Evolutionary conservation across 371 early-diverging fungal species (phyloP).

Genomic region (Fennellomyces sp.): DNA sequence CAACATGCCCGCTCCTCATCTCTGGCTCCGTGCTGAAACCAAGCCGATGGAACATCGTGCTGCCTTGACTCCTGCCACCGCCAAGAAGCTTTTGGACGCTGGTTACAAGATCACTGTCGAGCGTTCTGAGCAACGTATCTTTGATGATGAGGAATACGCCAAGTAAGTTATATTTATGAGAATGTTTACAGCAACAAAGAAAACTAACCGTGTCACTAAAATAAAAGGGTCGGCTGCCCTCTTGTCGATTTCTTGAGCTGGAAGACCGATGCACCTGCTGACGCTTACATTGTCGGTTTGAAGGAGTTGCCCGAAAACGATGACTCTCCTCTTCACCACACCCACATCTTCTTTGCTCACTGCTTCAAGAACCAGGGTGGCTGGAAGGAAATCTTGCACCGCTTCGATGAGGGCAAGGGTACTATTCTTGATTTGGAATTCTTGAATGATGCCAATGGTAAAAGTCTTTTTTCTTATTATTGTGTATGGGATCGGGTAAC

Average conservation of each 20-base stretch:
- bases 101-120: conserved; percentile 94
- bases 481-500: neutral
- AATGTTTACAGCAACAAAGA: too few relatives aligned
- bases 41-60: conserved; percentile 96
- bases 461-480: neutral
- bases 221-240: conserved; percentile 74
- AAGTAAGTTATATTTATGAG: conserved; percentile 54
- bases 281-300: conserved; percentile 92
- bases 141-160: conserved; percentile 87
- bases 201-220: neutral
- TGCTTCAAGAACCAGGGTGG: conserved; percentile 96
- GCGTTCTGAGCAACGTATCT: conserved; percentile 79
- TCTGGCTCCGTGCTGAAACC: conserved; percentile 97
- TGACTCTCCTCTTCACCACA: conserved; percentile 87
- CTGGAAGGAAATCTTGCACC: conserved; percentile 86
- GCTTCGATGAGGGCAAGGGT: conserved; percentile 89
- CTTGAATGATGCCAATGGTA: conserved; percentile 75
- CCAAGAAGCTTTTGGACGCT: conserved; percentile 73
- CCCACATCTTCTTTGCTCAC: conserved; percentile 97
- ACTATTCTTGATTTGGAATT: conserved; percentile 94
- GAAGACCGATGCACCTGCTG: conserved; percentile 83
- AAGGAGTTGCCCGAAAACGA: conserved; percentile 98
- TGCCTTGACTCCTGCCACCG: conserved; percentile 87
- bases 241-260: conserved; percentile 82
- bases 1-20: conserved; percentile 57